Evolutionary conservation across 495 filamentous ascomycete genomes (phyloP).

Genomic region (Aspergillus avenaceus): DNA sequence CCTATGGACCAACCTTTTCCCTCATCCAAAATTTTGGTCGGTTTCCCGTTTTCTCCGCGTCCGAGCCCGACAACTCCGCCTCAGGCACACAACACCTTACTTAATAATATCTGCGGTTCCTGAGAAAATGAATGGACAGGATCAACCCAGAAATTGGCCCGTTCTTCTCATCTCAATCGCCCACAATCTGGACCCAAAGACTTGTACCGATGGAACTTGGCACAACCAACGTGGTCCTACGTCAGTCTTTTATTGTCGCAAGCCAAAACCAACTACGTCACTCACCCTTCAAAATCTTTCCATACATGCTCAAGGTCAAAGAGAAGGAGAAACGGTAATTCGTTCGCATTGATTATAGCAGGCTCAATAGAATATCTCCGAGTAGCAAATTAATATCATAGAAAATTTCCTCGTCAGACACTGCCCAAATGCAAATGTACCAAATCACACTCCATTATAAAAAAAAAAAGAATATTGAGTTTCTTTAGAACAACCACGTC

Average conservation of each 20-base stretch:
- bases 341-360: neutral
- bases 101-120: neutral
- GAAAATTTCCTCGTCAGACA: too few relatives aligned
- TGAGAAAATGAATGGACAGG: neutral
- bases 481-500: neutral
- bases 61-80: constrained; percentile 19
- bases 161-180: too few relatives aligned
- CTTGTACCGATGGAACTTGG: neutral
- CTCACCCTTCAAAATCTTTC: too few relatives aligned
- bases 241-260: too few relatives aligned
- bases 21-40: constrained; percentile 35
- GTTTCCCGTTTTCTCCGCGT: constrained; percentile 35
- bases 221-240: too few relatives aligned
- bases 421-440: too few relatives aligned
- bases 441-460: neutral
- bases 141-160: too few relatives aligned
- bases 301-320: neutral
- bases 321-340: neutral
- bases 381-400: too few relatives aligned
- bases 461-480: neutral
- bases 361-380: neutral
- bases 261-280: too few relatives aligned
- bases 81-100: constrained; percentile 21
- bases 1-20: neutral
- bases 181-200: too few relatives aligned